Conservation (phyloP, 179 eudicot genomes). For the Amaranthus tricolor region DNA sequence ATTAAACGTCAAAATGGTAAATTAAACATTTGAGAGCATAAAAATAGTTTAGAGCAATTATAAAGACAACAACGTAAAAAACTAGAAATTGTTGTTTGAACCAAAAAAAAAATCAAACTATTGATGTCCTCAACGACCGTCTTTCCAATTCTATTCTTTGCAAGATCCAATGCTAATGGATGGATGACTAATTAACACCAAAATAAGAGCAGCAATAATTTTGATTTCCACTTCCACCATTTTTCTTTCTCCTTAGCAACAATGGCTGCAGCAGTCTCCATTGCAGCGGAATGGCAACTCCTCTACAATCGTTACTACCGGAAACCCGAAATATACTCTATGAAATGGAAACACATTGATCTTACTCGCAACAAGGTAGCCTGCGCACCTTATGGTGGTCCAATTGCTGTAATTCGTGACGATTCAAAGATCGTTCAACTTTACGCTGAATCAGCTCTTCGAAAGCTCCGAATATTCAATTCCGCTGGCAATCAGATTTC, state of each 20-base stretch:
- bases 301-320: conserved; percentile 93
- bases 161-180: too few species aligned
- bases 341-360: conserved; percentile 83
- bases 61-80: too few species aligned
- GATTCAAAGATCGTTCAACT: conserved; percentile 97
- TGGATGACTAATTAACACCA: too few species aligned
- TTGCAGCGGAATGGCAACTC: conserved; percentile 98
- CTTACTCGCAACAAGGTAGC: conserved; percentile 90
- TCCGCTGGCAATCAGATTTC: conserved; percentile 73
- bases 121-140: too few species aligned
- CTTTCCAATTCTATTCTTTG: too few species aligned
- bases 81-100: too few species aligned
- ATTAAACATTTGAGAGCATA: too few species aligned
- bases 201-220: too few species aligned
- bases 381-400: conserved; percentile 87
- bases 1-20: too few species aligned
- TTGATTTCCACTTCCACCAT: background rate
- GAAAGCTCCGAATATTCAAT: conserved; percentile 85
- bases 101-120: too few species aligned
- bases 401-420: conserved; percentile 90
- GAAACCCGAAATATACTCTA: conserved; percentile 71
- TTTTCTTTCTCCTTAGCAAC: conserved; percentile 6
- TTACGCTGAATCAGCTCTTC: conserved; percentile 87
- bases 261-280: conserved; percentile 56
- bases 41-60: too few species aligned